Evolutionary conservation across 345 rosid species (phyloP).

Genomic region (Abelmoschus esculentus): DNA sequence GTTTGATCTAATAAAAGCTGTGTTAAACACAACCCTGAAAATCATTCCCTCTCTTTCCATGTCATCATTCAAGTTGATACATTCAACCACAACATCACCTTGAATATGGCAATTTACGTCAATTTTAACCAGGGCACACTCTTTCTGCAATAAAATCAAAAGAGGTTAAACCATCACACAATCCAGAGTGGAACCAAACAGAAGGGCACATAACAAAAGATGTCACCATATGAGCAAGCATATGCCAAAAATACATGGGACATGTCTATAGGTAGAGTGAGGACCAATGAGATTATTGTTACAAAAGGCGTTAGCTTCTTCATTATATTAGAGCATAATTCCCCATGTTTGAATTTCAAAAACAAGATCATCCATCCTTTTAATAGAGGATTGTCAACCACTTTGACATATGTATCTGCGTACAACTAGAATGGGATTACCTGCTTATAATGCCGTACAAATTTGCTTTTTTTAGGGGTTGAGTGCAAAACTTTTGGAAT

Average conservation of each 20-base stretch:
- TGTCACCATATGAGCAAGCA: background rate
- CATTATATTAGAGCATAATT: constrained; percentile 2
- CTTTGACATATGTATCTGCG: background rate
- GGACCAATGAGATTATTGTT: background rate
- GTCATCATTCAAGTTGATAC: constrained; percentile 70
- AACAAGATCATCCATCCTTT: background rate
- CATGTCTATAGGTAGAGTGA: background rate
- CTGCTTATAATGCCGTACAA: constrained; percentile 68
- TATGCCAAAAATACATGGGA: background rate
- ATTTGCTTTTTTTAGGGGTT: constrained; percentile 58
- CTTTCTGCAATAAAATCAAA: constrained; percentile 45
- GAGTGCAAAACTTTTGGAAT: constrained; percentile 52
- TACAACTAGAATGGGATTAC: constrained; percentile 20
- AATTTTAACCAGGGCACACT: constrained; percentile 75
- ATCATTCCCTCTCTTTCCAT: constrained; percentile 69
- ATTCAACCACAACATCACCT: constrained; percentile 90
- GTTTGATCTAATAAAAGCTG: constrained; percentile 89
- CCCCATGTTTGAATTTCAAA: background rate
- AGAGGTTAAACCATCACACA: constrained; percentile 10
- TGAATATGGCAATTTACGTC: constrained; percentile 82
- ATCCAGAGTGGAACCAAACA: background rate
- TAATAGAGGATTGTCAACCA: background rate
- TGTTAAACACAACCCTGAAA: constrained; percentile 84
- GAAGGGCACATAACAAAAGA: background rate
- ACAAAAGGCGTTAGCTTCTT: background rate